Percentiles rank a stretch among this genome's conserved stretches.
These are phyloP conservation scores for Aphanocladium album DNA, from an alignment of 2,329 filamentous ascomycete species.

Conservation along the genomic window DNA sequence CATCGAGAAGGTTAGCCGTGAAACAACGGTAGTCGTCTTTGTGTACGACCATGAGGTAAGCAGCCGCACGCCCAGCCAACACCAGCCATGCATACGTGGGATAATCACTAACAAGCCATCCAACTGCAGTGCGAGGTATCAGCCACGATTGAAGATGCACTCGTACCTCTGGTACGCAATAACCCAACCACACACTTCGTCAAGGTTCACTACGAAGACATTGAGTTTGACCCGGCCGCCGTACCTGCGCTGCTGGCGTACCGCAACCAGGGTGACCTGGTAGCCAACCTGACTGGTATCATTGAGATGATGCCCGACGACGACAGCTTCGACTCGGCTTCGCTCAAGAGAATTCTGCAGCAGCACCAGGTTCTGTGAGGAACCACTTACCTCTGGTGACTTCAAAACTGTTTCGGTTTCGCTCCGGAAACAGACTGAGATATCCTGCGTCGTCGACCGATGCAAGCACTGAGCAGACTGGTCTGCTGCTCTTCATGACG, in stretches of 20 bases:
- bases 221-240: slow-evolving; percentile 86
- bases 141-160: slow-evolving; percentile 69
- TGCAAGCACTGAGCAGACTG: background rate
- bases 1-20: slow-evolving; percentile 78
- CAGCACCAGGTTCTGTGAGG: slow-evolving; percentile 48
- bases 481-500: slow-evolving; percentile 1
- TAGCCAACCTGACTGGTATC: slow-evolving; percentile 83
- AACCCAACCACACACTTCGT: slow-evolving; percentile 76
- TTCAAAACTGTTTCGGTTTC: background rate
- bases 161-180: slow-evolving; percentile 67
- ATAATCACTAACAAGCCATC: background rate
- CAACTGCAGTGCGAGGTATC: slow-evolving; percentile 68
- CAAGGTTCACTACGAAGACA: slow-evolving; percentile 85
- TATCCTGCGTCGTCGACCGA: background rate
- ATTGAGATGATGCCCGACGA: slow-evolving; percentile 77
- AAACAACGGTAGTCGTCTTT: slow-evolving; percentile 86
- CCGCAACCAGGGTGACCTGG: slow-evolving; percentile 78
- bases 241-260: slow-evolving; percentile 89
- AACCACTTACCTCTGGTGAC: background rate
- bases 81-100: background rate
- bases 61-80: background rate
- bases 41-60: slow-evolving; percentile 84
- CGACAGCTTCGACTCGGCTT: slow-evolving; percentile 51
- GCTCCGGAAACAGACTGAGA: background rate
- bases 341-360: slow-evolving; percentile 48